Evolutionary conservation across 306 rosid genomes (phyloP).

Genomic region (Mimosa pudica): DNA sequence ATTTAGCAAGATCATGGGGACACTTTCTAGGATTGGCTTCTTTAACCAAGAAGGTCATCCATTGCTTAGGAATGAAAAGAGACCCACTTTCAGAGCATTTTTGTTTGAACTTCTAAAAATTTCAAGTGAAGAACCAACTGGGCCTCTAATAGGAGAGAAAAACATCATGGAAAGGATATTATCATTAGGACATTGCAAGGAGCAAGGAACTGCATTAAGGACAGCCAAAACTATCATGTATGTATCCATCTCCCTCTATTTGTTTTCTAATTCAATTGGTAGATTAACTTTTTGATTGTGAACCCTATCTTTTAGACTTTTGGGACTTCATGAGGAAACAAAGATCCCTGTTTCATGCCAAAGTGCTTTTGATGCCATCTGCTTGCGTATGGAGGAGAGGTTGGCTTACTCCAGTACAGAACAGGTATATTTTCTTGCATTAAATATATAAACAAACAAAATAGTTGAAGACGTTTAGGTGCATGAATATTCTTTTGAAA

Average conservation of each 20-base stretch:
- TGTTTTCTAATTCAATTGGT: constrained; percentile 17
- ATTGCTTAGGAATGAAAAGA: constrained; percentile 53
- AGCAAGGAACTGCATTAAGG: constrained; percentile 57
- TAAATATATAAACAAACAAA: neutral
- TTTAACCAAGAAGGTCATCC: constrained; percentile 63
- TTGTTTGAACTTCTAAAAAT: constrained; percentile 70
- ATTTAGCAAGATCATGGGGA: constrained; percentile 82
- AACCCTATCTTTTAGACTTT: constrained; percentile 52
- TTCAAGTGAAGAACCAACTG: constrained; percentile 34
- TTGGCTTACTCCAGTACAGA: constrained; percentile 71
- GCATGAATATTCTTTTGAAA: constrained; percentile 12
- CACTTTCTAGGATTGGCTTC: constrained; percentile 78
- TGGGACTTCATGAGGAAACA: constrained; percentile 75
- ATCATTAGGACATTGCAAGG: constrained; percentile 65
- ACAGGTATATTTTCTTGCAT: constrained; percentile 53
- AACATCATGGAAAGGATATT: constrained; percentile 56
- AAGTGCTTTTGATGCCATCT: constrained; percentile 78
- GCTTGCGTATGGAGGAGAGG: constrained; percentile 84
- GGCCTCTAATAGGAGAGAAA: constrained; percentile 55
- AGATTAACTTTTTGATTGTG: constrained; percentile 24
- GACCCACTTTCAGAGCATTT: constrained; percentile 59
- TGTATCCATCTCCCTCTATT: constrained; percentile 40
- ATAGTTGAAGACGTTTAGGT: neutral
- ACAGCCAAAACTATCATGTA: constrained; percentile 89
- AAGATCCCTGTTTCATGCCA: constrained; percentile 77